Evolutionary conservation across 2,329 filamentous ascomycete species (phyloP), one percentile per base, ranked within the genome.

Genomic region (Aspergillus latus): DNA sequence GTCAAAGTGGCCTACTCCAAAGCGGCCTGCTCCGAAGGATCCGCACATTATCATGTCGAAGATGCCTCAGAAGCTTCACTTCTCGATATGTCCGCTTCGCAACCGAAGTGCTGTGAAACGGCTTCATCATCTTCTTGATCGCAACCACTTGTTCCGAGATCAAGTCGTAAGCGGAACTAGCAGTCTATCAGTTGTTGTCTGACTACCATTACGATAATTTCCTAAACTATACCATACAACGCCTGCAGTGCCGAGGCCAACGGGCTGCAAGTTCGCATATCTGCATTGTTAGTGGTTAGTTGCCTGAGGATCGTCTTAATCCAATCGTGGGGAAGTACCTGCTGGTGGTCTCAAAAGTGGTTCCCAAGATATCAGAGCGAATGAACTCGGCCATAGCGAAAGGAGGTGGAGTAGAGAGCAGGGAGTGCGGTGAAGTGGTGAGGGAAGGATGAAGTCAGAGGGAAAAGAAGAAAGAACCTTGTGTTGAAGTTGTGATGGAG

Each of bases 121-220:
- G 94, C 82, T 97, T 97, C 93, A 99, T 97, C 73, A 99, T 99
- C 85, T 99, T 99, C 84, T 99, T 99, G 74, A 99, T 92, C 56
- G 94, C 94, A 59, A 99, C 94, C 77, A 92, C 90, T 76, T 97
- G 92, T 74, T 86, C 90, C 57, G 93, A 97, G 76, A 99, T 90
- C 80, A 97, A 92, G 76, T 99, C 94, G 78, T 92, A 92, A 54
- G 94, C 94, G 63, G 94, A 97, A 78, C 93, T 97, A 32, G 43
- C 26, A 30, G 21, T 10, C 5, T 32, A 36, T 62, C 15, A 58
- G 55, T 26, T 42, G 32, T 26, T 39, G 26, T 32, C 30, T 16
- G 32, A 9, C 15, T n/a, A 13, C 5, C 2, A 21, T 5, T 8
- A 30, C 21, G 3, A 42, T 30, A 29, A 30, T 34, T 26, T 39